Conservation (phyloP, 257 asterid species). For the Nicotiana tomentosiformis region DNA sequence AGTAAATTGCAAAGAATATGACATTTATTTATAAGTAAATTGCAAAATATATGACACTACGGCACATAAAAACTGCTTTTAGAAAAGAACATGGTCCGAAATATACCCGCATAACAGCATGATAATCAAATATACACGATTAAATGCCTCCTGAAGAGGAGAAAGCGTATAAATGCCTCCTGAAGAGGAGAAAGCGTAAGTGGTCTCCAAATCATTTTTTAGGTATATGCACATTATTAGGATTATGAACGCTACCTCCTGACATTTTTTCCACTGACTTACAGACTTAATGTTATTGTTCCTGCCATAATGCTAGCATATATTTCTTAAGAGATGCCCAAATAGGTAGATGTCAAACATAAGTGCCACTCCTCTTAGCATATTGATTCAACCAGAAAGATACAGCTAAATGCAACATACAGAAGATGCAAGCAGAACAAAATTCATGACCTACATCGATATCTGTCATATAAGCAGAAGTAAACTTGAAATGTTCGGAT, state of each 20-base stretch:
- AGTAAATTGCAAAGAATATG: background rate
- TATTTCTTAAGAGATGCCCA: background rate
- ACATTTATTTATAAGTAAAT: background rate
- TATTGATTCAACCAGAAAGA: background rate
- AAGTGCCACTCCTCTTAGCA: background rate
- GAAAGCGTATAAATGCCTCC: background rate
- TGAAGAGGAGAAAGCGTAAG: background rate
- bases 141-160: background rate
- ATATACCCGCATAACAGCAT: background rate
- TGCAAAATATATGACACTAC: background rate
- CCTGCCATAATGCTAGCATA: background rate
- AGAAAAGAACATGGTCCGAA: background rate
- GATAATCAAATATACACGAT: background rate
- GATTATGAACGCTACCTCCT: background rate
- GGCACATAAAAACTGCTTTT: background rate
- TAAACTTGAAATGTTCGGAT: slow-evolving; percentile 4
- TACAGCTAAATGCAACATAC: background rate
- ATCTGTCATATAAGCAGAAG: background rate
- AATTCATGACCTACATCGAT: background rate
- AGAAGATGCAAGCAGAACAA: background rate
- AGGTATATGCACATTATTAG: background rate
- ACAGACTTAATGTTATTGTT: background rate
- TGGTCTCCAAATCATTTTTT: background rate
- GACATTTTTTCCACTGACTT: background rate
- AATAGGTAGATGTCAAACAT: background rate